These are phyloP conservation scores for Nicotiana knightiana DNA, from an alignment of 257 asterid species.

Conservation along the genomic window DNA sequence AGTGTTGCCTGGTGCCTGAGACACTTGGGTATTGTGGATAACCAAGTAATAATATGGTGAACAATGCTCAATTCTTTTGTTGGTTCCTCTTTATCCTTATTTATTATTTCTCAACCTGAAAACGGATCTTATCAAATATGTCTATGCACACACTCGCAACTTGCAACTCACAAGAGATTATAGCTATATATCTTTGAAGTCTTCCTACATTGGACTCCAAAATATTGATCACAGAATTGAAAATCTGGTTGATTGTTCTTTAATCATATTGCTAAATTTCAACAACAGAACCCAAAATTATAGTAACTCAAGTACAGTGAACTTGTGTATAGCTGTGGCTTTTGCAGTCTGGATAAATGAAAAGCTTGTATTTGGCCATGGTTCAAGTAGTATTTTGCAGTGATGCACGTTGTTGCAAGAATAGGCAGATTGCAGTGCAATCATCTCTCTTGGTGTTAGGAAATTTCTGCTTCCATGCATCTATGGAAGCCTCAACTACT, in stretches of 20 bases:
- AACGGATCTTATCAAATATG: too few species aligned
- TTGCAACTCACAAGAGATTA: too few species aligned
- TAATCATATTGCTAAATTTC: not conserved
- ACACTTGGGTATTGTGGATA: not conserved
- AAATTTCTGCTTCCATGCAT: slow-evolving; percentile 55
- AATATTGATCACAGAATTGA: not conserved
- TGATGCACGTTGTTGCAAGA: slow-evolving; percentile 23
- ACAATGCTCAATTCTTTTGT: not conserved
- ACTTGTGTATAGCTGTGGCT: not conserved
- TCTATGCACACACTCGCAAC: not conserved
- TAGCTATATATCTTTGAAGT: not conserved
- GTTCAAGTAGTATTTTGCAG: not conserved
- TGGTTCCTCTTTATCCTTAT: not conserved
- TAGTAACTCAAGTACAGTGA: not conserved
- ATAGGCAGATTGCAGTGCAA: slow-evolving; percentile 58
- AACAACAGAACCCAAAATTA: not conserved
- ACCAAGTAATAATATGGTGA: not conserved
- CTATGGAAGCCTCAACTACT: slow-evolving; percentile 59
- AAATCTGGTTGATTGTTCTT: not conserved
- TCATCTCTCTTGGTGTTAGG: slow-evolving; percentile 71
- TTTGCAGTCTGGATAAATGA: too few species aligned
- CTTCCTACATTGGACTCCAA: not conserved
- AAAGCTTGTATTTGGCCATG: too few species aligned
- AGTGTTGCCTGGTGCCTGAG: not conserved
- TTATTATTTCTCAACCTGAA: not conserved